A percentile compares a stretch with the other conserved stretches of the same genome.
Conservation (phyloP, 768 basidiomycete genomes). For the Collybia sp. region DNA sequence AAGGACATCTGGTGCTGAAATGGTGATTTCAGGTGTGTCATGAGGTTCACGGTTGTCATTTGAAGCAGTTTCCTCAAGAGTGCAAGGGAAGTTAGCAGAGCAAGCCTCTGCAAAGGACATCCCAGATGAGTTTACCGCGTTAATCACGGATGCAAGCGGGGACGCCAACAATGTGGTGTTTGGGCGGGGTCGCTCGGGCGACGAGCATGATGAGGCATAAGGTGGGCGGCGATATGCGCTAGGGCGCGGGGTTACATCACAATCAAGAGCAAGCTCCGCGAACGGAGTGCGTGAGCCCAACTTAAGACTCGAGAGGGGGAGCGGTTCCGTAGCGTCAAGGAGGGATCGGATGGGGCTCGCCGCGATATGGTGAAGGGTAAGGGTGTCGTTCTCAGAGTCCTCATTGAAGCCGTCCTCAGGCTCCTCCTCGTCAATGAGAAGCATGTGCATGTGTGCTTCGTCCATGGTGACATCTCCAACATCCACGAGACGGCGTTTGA, state of each 20-base stretch:
- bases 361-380: conserved; percentile 28
- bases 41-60: background rate
- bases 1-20: conserved; percentile 11
- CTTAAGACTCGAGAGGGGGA: conserved; percentile 14
- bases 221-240: conserved; percentile 21
- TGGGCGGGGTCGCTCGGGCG: conserved; percentile 8
- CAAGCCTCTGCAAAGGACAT: conserved; percentile 11
- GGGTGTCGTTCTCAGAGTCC: conserved; percentile 33
- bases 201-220: conserved; percentile 14
- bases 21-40: conserved; percentile 7
- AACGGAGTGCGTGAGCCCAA: conserved; percentile 29
- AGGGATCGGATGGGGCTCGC: conserved; percentile 19
- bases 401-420: conserved; percentile 22
- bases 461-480: conserved; percentile 44
- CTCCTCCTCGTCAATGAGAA: conserved; percentile 30
- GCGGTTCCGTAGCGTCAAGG: conserved; percentile 5
- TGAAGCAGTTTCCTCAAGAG: conserved; percentile 1
- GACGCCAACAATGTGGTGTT: conserved; percentile 5
- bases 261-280: conserved; percentile 26
- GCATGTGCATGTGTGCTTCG: conserved; percentile 24
- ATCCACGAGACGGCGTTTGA: conserved; percentile 41
- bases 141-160: conserved; percentile 10
- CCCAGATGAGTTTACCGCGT: conserved; percentile 15
- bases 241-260: conserved; percentile 28
- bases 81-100: background rate